Base-by-base conservation (phyloP, 495 filamentous ascomycete species). In the Xylaria acuta region DNA sequence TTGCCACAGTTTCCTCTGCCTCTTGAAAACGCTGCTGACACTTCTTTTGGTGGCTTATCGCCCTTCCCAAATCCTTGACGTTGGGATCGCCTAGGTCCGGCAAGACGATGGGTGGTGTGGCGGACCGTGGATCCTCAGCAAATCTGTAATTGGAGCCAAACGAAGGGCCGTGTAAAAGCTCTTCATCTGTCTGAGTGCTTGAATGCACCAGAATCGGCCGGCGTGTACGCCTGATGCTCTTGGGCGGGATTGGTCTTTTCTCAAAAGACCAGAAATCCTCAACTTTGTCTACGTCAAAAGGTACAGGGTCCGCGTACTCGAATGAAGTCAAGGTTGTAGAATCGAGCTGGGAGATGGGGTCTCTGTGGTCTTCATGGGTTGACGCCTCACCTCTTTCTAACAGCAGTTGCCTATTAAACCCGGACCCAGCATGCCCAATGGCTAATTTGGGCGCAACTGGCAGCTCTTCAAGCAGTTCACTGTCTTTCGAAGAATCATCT, bases 1-100 rank as follows among this genome's bases (percentile, higher is more conserved):
- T 78, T 18, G 84, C 83, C 16, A 86, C 78, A 69, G 82, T 80
- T 72, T 85, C 84, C 74, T 86, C 84, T 34, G 80, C 81, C 36
- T 70, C 45, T 58, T 78, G 82, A 70, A 83, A 78, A 34, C 80
- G 83, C 59, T 80, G 77, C 41, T 74, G 81, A 32, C 81, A 80
- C 56, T 78, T 79, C 53, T 80, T 80, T 60, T 78, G 82, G 43
- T 82, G 75, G 62, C 79, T 84, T 45, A 75, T 80, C 20, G 75
- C 81, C 30, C 81, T 79, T 67, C 80, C 76, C 59, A 85, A 71
- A 41, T 81, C 76, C 73, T 75, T 77, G 73, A 82, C 80, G 64
- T 80, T 75, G 74, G 79, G 76, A 77, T 85, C 82, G 64, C 77
- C 73, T 67, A 78, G 80, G 66, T 85, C 80, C 70, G 84, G 84